phyloP scores from a whole-genome alignment of 2,329 filamentous ascomycete species.

The Botrytis pseudocinerea region DNA sequence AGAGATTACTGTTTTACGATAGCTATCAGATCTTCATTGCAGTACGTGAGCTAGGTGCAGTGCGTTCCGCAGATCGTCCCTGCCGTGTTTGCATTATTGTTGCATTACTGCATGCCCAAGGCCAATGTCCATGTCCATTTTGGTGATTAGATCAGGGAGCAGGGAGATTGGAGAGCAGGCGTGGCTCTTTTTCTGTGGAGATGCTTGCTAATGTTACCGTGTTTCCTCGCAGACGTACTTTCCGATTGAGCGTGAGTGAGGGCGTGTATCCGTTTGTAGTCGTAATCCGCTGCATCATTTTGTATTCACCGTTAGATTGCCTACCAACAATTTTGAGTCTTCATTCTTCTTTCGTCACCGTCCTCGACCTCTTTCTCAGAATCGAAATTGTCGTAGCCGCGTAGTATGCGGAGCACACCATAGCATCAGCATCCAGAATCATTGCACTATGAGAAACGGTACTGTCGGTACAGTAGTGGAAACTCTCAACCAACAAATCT shows the following conservation, averaged over 20 bases:
- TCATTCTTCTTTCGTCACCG: neutral
- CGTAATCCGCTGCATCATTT: neutral
- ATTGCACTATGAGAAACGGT: neutral
- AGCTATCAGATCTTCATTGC: constrained; percentile 1
- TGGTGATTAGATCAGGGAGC: neutral
- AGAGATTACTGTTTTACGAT: neutral
- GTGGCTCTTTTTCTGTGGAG: neutral
- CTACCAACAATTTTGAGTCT: neutral
- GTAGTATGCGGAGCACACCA: neutral
- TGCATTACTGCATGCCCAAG: neutral
- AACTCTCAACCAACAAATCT: neutral
- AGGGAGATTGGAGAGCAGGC: neutral
- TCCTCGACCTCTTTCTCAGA: neutral
- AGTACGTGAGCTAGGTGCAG: neutral
- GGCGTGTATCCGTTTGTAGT: neutral
- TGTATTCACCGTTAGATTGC: neutral
- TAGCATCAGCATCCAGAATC: neutral
- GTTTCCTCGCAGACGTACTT: neutral
- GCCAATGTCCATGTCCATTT: neutral
- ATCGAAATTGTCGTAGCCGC: neutral
- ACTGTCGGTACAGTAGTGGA: neutral
- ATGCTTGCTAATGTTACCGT: neutral
- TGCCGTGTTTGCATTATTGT: constrained; percentile 4
- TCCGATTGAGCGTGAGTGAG: no score
- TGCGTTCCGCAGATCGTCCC: neutral